Evolutionary conservation across 345 rosid species (phyloP), one percentile per base, ranked within the genome.

Genomic region (Moricandia arvensis): DNA sequence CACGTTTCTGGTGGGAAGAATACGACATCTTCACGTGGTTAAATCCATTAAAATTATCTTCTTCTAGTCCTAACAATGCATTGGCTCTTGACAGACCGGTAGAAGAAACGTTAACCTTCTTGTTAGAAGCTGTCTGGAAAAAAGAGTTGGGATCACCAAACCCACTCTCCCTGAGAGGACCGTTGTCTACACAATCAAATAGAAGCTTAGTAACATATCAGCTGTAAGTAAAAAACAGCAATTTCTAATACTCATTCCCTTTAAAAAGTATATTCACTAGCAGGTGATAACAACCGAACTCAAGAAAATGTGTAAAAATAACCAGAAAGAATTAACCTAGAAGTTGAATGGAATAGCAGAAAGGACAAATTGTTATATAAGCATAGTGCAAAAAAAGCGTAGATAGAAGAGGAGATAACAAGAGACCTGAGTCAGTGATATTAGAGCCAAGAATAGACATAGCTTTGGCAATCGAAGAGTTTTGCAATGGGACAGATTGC

Each of bases 81-180:
- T 83, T 89, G 73, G 97, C 97, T 86, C 85, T 90, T 27, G 80
- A 72, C 63, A 91, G 63, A 67, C 95, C 90, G 41, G 87, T 81
- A 69, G 93, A 84, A 74, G 98, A 89, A 76, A 85, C 68, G 69
- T 72, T 77, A 34, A 91, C 90, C 68, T 62, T 77, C 77, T 89
- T 91, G 59, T 97, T 93, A 17, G 96, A 90, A 34, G 86, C 97
- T 53, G 96, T 89, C 73, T 84, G 89, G 80, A 94, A 91, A 71
- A 89, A 75, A 58, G 90, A 77, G 63, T 75, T 82, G 67, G 87
- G 74, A 34, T 59, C 74, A 59, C 80, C 71, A 9, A 51, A 8
- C 16, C 51, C 82, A 69, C 33, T 78, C 38, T 71, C 85, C 17
- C 62, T 31, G 0, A 51, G 74, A 29, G 59, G 67, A 30, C 31